Evolutionary conservation across 192 early-diverging fungal species (phyloP).

Genomic region (Lobosporangium transversale): DNA sequence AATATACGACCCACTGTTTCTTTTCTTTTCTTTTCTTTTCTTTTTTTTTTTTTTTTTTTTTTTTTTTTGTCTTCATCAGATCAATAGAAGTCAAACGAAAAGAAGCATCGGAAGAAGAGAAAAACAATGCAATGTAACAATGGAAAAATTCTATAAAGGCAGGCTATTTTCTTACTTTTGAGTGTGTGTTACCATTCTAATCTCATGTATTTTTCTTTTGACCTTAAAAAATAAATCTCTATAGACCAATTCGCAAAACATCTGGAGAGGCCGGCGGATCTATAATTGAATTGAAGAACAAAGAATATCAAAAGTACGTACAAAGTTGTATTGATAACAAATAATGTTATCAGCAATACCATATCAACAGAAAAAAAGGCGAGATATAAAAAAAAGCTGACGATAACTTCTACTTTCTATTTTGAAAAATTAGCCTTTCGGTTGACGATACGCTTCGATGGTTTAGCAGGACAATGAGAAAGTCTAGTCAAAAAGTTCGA

Average conservation of each 20-base stretch:
- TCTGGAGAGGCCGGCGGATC: neutral
- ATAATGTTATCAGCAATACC: no score
- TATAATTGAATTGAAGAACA: constrained; percentile 2
- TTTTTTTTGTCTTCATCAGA: constrained; percentile 7
- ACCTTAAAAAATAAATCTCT: neutral
- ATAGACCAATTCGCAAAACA: neutral
- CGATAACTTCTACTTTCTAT: neutral
- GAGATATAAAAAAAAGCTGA: neutral
- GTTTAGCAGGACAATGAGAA: constrained; percentile 21
- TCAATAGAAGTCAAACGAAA: constrained; percentile 36
- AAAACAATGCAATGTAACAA: neutral
- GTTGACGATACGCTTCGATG: constrained; percentile 41
- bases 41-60: no score
- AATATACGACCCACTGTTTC: no score
- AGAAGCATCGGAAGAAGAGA: constrained; percentile 25
- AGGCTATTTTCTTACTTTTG: no score
- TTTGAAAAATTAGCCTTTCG: constrained; percentile 16
- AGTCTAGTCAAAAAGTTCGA: constrained; percentile 10
- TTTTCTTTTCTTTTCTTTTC: no score
- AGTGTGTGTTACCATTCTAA: no score
- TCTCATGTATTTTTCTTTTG: neutral
- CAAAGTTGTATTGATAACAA: neutral
- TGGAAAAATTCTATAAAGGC: no score
- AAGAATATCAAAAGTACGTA: constrained; percentile 36
- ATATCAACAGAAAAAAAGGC: neutral